phyloP scores from a whole-genome alignment of 129 eudicot genomes.

The Solidago caesia region DNA sequence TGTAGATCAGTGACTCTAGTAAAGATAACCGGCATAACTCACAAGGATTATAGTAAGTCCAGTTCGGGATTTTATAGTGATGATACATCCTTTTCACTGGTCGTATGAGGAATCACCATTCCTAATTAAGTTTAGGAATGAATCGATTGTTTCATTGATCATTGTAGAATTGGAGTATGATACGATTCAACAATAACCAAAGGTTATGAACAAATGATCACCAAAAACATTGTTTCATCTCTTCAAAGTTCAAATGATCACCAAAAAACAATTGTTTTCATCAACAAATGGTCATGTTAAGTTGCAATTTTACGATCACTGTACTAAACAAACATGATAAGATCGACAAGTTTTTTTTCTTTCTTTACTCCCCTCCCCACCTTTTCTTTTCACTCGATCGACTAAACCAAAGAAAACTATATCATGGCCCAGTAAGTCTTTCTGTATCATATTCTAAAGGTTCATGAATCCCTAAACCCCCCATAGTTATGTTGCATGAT shows the following conservation, averaged over 20 bases:
- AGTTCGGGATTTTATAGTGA: too few species aligned
- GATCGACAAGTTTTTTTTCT: background rate
- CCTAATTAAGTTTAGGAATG: too few species aligned
- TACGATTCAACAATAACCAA: too few species aligned
- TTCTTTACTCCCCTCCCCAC: background rate
- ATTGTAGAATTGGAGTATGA: too few species aligned
- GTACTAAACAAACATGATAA: background rate
- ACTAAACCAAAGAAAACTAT: constrained; percentile 2
- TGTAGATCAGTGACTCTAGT: too few species aligned
- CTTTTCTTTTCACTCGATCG: background rate
- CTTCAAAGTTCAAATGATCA: background rate
- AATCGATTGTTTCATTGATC: too few species aligned
- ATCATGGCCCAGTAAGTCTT: background rate
- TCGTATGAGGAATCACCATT: too few species aligned
- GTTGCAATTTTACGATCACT: background rate
- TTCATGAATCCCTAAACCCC: constrained; percentile 35
- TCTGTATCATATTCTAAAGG: background rate
- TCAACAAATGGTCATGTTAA: background rate
- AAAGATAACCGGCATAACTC: too few species aligned
- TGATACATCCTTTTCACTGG: too few species aligned
- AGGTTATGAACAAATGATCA: too few species aligned
- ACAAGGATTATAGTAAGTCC: too few species aligned
- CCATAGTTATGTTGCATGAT: background rate
- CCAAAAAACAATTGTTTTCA: constrained; percentile 10
- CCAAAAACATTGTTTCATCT: too few species aligned